A percentile compares a stretch with the other conserved stretches of the same genome.
Conservation (phyloP, 352 stramenopile species). For the Pythium brachiatum region DNA sequence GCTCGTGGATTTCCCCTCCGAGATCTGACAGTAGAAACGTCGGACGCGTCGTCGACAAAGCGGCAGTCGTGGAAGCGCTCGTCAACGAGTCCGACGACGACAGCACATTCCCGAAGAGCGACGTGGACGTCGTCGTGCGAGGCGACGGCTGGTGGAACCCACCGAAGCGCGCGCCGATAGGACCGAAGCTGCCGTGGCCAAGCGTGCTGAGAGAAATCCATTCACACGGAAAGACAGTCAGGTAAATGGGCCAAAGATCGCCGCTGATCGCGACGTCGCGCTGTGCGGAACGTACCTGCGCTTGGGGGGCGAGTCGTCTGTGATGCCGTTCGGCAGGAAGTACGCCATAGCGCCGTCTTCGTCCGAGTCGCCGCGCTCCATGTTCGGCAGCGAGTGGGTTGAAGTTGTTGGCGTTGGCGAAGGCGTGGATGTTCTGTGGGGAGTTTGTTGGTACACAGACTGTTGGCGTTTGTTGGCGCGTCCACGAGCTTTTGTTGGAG, state of each 20-base stretch:
- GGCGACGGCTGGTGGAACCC: constrained; percentile 11
- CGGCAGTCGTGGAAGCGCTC: constrained; percentile 23
- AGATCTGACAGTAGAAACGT: constrained; percentile 45
- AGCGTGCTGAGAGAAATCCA: neutral
- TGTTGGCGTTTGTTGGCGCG: neutral
- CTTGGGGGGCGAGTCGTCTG: constrained; percentile 77
- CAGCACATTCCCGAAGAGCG: constrained; percentile 17
- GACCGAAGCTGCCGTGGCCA: constrained; percentile 16
- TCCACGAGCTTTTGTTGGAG: neutral
- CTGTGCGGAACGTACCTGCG: constrained; percentile 34
- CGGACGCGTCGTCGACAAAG: neutral
- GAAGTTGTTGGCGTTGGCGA: neutral
- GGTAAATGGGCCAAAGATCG: neutral
- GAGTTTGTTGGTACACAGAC: constrained; percentile 2
- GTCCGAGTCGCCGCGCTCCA: constrained; percentile 40
- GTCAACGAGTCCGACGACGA: constrained; percentile 8
- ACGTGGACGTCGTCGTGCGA: neutral
- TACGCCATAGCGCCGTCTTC: constrained; percentile 70
- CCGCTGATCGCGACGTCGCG: too few relatives aligned
- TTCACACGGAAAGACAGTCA: neutral
- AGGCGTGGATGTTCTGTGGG: neutral
- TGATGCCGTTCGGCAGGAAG: constrained; percentile 83
- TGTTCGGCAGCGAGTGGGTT: constrained; percentile 21
- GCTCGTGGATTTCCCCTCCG: constrained; percentile 51
- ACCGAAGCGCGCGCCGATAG: constrained; percentile 23